These are phyloP conservation scores for Ganoderma resinaceum DNA, from an alignment of 1,284 basidiomycete genomes.

Conservation along the genomic window DNA sequence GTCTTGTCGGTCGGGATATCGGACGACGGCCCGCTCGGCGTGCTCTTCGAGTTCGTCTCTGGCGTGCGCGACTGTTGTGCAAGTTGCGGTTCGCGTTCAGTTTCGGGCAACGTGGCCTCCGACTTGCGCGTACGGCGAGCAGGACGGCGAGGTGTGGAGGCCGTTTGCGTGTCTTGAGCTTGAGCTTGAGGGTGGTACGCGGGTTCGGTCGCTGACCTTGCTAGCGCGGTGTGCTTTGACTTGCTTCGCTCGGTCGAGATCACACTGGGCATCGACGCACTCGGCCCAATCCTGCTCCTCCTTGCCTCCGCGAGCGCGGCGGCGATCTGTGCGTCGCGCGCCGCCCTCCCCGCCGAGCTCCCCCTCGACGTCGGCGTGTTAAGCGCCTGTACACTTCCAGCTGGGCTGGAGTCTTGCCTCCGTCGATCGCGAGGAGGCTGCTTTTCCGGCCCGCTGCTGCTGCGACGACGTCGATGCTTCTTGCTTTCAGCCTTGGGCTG, in stretches of 20 bases:
- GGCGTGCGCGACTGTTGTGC: background rate
- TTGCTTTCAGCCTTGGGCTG: background rate
- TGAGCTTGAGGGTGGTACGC: background rate
- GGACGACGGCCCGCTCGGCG: background rate
- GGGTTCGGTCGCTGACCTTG: constrained; percentile 1
- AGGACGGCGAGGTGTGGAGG: background rate
- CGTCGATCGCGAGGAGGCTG: no score
- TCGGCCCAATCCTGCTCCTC: background rate
- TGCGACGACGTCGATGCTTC: background rate
- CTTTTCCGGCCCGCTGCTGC: background rate
- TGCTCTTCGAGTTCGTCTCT: background rate
- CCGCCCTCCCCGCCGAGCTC: constrained; percentile 7
- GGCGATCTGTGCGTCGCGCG: constrained; percentile 17
- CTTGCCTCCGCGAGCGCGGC: constrained; percentile 5
- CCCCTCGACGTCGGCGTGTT: background rate
- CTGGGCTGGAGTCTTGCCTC: background rate
- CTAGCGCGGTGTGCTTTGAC: background rate
- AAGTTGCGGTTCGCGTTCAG: no score
- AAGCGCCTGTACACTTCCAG: background rate
- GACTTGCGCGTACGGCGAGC: background rate
- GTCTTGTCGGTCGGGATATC: constrained; percentile 21
- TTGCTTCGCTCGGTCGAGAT: background rate
- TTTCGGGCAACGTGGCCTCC: background rate
- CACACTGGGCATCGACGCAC: background rate
- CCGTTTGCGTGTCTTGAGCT: background rate